Percentiles rank a stretch among this genome's conserved stretches.
These are phyloP conservation scores for Pythium phragmiticola DNA, from an alignment of 352 stramenopile genomes.

Conservation along the genomic window DNA sequence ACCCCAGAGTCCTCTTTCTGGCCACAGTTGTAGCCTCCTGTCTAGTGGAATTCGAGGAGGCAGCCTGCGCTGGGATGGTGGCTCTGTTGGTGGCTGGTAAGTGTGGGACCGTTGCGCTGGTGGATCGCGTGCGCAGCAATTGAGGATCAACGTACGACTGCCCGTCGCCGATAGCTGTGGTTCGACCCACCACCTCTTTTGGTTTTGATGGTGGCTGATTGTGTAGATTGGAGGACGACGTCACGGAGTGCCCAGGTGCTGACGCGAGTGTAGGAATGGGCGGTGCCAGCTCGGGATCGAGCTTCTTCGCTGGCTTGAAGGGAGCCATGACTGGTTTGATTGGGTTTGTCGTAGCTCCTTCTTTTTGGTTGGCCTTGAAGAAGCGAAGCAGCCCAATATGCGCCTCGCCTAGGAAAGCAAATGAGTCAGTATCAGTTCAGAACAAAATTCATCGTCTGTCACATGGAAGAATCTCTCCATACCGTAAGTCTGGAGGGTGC, in stretches of 20 bases:
- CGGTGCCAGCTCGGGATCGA: slow-evolving; percentile 14
- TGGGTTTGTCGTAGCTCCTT: slow-evolving; percentile 21
- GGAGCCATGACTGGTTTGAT: neutral
- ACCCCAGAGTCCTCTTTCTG: slow-evolving; percentile 49
- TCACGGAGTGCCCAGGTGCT: neutral
- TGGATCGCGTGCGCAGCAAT: slow-evolving; percentile 39
- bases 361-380: slow-evolving; percentile 76
- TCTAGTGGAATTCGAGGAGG: neutral
- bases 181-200: neutral
- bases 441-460: neutral
- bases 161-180: slow-evolving; percentile 63
- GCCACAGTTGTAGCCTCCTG: neutral
- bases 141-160: slow-evolving; percentile 81
- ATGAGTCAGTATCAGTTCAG: neutral
- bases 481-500: slow-evolving; percentile 62
- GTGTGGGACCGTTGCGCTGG: neutral
- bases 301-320: slow-evolving; percentile 6
- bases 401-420: neutral
- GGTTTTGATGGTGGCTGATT: neutral
- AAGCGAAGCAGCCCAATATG: slow-evolving; percentile 70
- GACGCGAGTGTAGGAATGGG: neutral
- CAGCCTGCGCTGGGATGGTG: neutral
- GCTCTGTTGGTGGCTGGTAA: neutral
- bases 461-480: neutral
- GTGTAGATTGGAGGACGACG: neutral